Conservation (phyloP, 306 rosid species). For the Gillenia trifoliata region DNA sequence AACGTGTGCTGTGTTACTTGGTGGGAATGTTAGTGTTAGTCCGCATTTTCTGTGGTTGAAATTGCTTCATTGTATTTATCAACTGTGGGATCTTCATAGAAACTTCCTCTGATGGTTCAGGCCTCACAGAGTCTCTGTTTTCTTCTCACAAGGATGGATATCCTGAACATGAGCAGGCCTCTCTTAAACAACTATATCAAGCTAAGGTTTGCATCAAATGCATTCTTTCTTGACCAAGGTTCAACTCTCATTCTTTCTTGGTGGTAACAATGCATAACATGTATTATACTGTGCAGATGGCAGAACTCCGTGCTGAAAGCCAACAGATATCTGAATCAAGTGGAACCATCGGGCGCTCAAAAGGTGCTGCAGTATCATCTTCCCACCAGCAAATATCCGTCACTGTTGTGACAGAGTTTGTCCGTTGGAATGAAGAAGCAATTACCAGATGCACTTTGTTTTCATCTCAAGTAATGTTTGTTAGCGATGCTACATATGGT, state of each 20-base stretch:
- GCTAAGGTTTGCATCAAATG: constrained; percentile 63
- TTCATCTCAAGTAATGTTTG: constrained; percentile 73
- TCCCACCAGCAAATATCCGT: constrained; percentile 96
- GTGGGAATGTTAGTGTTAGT: not conserved
- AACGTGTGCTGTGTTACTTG: not conserved
- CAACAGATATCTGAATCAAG: constrained; percentile 74
- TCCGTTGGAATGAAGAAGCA: constrained; percentile 99
- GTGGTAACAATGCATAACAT: constrained; percentile 15
- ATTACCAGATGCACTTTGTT: constrained; percentile 87
- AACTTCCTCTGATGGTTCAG: constrained; percentile 43
- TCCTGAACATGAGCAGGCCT: constrained; percentile 92
- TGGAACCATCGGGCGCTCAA: constrained; percentile 91
- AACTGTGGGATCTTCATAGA: constrained; percentile 14
- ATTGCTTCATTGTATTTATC: constrained; percentile 13
- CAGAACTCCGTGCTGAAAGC: constrained; percentile 79
- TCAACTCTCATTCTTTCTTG: constrained; percentile 16
- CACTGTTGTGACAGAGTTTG: constrained; percentile 96
- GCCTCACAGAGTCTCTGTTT: constrained; percentile 90
- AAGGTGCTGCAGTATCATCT: constrained; percentile 70
- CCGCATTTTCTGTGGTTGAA: not conserved
- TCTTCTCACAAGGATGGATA: constrained; percentile 93
- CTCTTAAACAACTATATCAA: constrained; percentile 81
- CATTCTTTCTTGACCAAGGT: constrained; percentile 6
- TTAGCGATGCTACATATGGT: not conserved
- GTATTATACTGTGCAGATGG: constrained; percentile 54